phyloP scores from a whole-genome alignment of 495 filamentous ascomycete genomes.

The Pyrenopolyporus hunteri region DNA sequence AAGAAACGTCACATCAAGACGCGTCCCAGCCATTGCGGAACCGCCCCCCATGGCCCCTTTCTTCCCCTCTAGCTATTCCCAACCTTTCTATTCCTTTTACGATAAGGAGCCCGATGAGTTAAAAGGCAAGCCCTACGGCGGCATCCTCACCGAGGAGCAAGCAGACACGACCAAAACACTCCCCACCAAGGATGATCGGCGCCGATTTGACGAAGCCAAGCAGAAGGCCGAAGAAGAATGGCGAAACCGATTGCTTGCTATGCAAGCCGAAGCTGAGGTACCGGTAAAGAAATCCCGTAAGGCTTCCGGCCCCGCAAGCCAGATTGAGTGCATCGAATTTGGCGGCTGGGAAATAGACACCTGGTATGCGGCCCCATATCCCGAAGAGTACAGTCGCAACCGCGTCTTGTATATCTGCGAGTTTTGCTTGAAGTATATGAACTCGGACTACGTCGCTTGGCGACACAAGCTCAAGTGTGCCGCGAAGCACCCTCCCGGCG shows the following conservation, averaged over 20 bases:
- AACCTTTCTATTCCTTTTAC: constrained; percentile 81
- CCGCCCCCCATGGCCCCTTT: constrained; percentile 52
- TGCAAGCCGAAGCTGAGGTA: constrained; percentile 53
- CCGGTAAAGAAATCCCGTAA: constrained; percentile 63
- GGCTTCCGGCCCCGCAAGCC: constrained; percentile 82
- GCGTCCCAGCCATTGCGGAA: constrained; percentile 40
- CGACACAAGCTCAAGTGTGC: constrained; percentile 97
- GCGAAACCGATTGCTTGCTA: constrained; percentile 62
- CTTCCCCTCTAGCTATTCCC: constrained; percentile 62
- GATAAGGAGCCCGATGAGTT: constrained; percentile 87
- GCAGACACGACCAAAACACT: constrained; percentile 90
- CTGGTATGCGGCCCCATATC: constrained; percentile 99
- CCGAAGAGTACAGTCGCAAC: constrained; percentile 96
- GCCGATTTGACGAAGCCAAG: constrained; percentile 84
- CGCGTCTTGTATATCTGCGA: constrained; percentile 96
- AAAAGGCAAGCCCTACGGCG: constrained; percentile 94
- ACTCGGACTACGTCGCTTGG: constrained; percentile 96
- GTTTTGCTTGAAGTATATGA: constrained; percentile 99
- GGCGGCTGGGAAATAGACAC: constrained; percentile 97
- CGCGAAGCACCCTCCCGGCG: constrained; percentile 93
- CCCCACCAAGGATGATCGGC: constrained; percentile 77
- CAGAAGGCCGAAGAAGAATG: constrained; percentile 90
- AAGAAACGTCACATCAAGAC: constrained; percentile 41
- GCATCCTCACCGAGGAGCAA: constrained; percentile 86
- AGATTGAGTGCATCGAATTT: constrained; percentile 98